Evolutionary conservation across 140 eudicot genomes (phyloP).

Genomic region (Bidens hawaiensis): DNA sequence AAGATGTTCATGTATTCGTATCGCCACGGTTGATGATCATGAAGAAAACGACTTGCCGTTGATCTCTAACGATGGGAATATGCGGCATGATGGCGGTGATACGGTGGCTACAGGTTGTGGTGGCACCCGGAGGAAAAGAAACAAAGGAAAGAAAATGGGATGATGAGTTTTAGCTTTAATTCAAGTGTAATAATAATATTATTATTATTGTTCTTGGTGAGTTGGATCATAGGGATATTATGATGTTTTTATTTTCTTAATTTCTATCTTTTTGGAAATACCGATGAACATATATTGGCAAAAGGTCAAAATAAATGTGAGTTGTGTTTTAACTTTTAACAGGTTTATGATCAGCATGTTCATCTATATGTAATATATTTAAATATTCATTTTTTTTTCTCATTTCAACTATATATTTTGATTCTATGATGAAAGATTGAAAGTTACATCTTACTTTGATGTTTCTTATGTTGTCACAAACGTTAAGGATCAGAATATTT

Average conservation of each 20-base stretch:
- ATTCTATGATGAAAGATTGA: not conserved
- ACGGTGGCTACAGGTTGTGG: not conserved
- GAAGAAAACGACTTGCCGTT: conserved; percentile 71
- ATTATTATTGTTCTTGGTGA: conserved; percentile 26
- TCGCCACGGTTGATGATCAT: conserved; percentile 60
- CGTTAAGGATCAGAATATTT: conserved; percentile 3
- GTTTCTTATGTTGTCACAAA: conserved; percentile 8
- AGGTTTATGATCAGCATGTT: conserved; percentile 20
- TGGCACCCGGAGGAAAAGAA: conserved; percentile 37
- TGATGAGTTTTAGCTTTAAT: conserved; percentile 4
- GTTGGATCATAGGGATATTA: conserved; percentile 16
- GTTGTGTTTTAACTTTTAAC: conserved; percentile 31
- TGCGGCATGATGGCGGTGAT: conserved; percentile 20
- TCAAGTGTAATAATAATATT: conserved; percentile 17
- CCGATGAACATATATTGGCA: conserved; percentile 27
- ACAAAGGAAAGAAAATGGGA: conserved; percentile 48
- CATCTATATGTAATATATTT: not conserved
- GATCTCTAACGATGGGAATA: conserved; percentile 52
- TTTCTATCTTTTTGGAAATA: conserved; percentile 27
- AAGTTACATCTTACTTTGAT: not conserved
- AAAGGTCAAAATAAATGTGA: conserved; percentile 31
- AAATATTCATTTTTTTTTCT: not conserved
- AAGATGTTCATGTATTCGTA: conserved; percentile 81
- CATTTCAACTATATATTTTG: no score
- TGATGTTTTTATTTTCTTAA: conserved; percentile 9